Evolutionary conservation across 345 rosid species (phyloP).

Genomic region (Turnera subulata): DNA sequence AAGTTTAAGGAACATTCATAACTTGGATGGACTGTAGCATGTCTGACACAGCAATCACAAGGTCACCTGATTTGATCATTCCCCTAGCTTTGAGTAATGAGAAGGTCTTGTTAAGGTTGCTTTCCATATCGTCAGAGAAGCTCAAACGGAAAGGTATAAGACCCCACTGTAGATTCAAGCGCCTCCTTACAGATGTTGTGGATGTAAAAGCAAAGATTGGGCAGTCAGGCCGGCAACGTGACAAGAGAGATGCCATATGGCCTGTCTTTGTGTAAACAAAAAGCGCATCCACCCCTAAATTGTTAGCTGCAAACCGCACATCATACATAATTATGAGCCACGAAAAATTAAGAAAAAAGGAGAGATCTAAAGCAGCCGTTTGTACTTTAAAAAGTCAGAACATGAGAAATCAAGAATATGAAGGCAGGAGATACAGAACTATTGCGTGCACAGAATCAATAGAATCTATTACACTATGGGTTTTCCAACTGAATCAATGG

Average conservation of each 20-base stretch:
- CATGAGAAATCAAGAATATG: too few species aligned
- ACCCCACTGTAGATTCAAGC: slow-evolving; percentile 95
- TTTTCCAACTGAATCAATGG: too few species aligned
- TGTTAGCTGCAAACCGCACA: slow-evolving; percentile 66
- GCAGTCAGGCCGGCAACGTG: slow-evolving; percentile 96
- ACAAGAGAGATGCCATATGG: slow-evolving; percentile 92
- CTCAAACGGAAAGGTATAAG: slow-evolving; percentile 94
- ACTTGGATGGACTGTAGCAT: slow-evolving; percentile 95
- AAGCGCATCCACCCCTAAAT: slow-evolving; percentile 84
- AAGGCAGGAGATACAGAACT: too few species aligned
- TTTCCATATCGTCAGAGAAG: slow-evolving; percentile 93
- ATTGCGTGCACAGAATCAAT: too few species aligned
- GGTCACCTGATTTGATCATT: slow-evolving; percentile 96
- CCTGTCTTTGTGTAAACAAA: slow-evolving; percentile 91
- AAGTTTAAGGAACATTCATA: slow-evolving; percentile 62
- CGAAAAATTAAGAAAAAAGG: not conserved
- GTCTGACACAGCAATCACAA: slow-evolving; percentile 92
- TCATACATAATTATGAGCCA: slow-evolving; percentile 4
- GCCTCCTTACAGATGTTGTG: slow-evolving; percentile 72
- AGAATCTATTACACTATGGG: too few species aligned
- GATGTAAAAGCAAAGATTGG: slow-evolving; percentile 94
- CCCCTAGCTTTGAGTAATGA: slow-evolving; percentile 93
- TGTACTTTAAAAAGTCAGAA: too few species aligned
- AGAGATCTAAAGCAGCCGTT: too few species aligned
- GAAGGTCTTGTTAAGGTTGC: slow-evolving; percentile 85